phyloP scores from a whole-genome alignment of 2,329 filamentous ascomycete genomes.

The Ceratocystis destructans region DNA sequence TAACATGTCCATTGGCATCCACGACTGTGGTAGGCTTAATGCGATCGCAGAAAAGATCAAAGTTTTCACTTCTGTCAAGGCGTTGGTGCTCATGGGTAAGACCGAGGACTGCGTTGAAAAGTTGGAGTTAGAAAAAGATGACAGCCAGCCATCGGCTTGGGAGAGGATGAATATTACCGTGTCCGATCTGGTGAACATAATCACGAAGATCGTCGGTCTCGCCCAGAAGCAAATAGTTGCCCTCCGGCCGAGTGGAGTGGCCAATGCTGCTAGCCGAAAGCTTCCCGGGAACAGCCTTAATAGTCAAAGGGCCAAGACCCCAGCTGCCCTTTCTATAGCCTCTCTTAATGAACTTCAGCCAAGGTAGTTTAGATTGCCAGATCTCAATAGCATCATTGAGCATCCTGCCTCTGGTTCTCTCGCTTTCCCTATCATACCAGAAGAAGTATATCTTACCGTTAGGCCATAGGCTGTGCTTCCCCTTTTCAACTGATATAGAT shows the following conservation, averaged over 20 bases:
- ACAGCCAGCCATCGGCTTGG: too few relatives aligned
- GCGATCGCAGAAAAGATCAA: conserved; percentile 12
- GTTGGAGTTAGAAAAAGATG: not conserved
- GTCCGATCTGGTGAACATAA: conserved; percentile 18
- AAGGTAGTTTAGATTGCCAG: conserved; percentile 16
- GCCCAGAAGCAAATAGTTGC: conserved; percentile 14
- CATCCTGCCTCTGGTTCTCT: not conserved
- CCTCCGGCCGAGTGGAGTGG: not conserved
- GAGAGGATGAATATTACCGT: conserved; percentile 11
- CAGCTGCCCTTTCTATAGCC: not conserved
- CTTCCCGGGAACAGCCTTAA: conserved; percentile 1
- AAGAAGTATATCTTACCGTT: conserved; percentile 2
- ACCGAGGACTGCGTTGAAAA: conserved; percentile 10
- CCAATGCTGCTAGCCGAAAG: conserved; percentile 14
- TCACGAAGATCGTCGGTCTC: not conserved
- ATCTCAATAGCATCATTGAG: conserved; percentile 12
- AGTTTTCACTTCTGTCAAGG: conserved; percentile 7
- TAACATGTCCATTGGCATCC: not conserved
- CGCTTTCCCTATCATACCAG: conserved; percentile 1
- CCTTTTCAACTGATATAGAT: conserved; percentile 1
- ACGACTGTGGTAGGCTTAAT: not conserved
- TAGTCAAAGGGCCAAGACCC: conserved; percentile 6
- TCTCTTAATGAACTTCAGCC: conserved; percentile 12
- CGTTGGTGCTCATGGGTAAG: conserved; percentile 16
- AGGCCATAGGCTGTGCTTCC: not conserved